Conservation (phyloP, 2,329 filamentous ascomycete species). For the Orbilia quercus region DNA sequence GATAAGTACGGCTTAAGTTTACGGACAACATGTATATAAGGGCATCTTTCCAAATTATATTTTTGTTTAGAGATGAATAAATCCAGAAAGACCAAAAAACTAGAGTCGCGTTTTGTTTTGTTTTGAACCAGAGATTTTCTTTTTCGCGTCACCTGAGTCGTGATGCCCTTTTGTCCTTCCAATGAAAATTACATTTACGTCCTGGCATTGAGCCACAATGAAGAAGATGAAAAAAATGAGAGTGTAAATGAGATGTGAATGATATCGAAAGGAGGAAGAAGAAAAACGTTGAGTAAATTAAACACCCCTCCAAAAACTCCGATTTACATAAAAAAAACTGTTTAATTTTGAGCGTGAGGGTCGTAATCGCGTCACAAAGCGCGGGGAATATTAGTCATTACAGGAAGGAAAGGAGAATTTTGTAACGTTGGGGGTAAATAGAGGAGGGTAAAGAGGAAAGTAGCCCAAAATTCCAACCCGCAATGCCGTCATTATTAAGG, state of each 20-base stretch:
- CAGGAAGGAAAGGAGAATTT: neutral
- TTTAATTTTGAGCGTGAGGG: slow-evolving; percentile 52
- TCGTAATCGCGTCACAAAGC: slow-evolving; percentile 9
- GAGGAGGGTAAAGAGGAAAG: slow-evolving; percentile 30
- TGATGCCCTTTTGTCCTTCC: too few species aligned
- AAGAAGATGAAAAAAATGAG: neutral
- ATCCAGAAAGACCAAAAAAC: too few species aligned
- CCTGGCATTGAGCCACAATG: neutral
- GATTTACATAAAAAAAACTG: slow-evolving; percentile 44
- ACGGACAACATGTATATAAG: neutral
- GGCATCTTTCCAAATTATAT: neutral
- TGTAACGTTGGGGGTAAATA: slow-evolving; percentile 8
- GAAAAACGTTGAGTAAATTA: neutral
- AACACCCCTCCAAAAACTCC: slow-evolving; percentile 45
- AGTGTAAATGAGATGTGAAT: neutral
- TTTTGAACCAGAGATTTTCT: too few species aligned
- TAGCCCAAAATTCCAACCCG: slow-evolving; percentile 45
- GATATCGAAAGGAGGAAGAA: slow-evolving; percentile 1
- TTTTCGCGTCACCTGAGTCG: too few species aligned
- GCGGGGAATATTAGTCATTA: slow-evolving; percentile 17
- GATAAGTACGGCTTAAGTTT: neutral
- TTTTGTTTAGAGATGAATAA: neutral
- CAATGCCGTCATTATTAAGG: slow-evolving; percentile 41
- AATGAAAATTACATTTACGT: slow-evolving; percentile 2
- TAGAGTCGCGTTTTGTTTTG: too few species aligned